Evolutionary conservation across 768 basidiomycete species (phyloP).

Genomic region (Hypholoma fasciculare): DNA sequence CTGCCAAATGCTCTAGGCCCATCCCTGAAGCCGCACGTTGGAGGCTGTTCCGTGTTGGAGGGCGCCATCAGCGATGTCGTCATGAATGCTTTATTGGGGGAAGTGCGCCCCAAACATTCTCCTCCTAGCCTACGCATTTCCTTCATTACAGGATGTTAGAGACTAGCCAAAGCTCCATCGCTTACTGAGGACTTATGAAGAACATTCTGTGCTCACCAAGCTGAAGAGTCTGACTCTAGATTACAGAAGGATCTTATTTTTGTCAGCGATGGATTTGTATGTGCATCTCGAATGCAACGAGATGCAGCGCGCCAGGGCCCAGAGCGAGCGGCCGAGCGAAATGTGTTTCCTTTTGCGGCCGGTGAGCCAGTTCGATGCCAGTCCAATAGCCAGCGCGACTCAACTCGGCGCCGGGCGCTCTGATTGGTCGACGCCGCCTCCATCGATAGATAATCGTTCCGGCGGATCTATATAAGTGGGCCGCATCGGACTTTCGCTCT

Average conservation of each 20-base stretch:
- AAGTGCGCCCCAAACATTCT: no score
- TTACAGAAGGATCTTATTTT: not conserved
- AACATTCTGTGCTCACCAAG: no score
- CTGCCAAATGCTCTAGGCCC: no score
- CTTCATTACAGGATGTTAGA: no score
- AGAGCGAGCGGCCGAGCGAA: constrained; percentile 1
- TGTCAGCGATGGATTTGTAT: no score
- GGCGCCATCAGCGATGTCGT: no score
- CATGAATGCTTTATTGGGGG: no score
- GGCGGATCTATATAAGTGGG: constrained; percentile 19
- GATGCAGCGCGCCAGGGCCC: not conserved
- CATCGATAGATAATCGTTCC: constrained; percentile 25
- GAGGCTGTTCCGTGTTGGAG: no score
- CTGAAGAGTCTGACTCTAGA: not conserved
- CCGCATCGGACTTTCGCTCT: constrained; percentile 4
- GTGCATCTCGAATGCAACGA: not conserved
- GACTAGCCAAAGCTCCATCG: no score
- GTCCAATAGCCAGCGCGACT: constrained; percentile 1
- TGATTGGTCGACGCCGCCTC: constrained; percentile 20
- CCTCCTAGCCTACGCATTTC: no score
- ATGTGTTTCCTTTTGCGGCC: not conserved
- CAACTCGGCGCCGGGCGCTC: constrained; percentile 3
- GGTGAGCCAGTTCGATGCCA: not conserved
- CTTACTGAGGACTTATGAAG: no score
- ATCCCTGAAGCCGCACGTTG: no score